A percentile compares a stretch with the other conserved stretches of the same genome.
These are phyloP conservation scores for Cruciata laevipes DNA, from an alignment of 257 asterid genomes.

Conservation along the genomic window DNA sequence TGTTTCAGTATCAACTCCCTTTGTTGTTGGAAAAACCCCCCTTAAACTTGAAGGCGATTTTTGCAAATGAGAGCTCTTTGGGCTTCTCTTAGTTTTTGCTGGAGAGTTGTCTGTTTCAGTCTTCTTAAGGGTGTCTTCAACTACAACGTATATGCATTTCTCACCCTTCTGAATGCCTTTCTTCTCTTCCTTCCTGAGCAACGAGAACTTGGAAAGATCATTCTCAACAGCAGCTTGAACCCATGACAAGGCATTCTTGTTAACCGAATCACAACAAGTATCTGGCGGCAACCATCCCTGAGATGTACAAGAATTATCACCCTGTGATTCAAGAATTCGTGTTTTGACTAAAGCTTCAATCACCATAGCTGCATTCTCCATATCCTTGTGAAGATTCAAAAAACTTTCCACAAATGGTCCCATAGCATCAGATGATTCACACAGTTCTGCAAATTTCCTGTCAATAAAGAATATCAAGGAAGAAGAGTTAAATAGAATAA, in stretches of 20 bases:
- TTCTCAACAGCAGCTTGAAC: slow-evolving; percentile 79
- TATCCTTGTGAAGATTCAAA: slow-evolving; percentile 47
- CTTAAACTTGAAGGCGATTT: slow-evolving; percentile 24
- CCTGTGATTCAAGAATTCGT: slow-evolving; percentile 27
- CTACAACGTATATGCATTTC: slow-evolving; percentile 34
- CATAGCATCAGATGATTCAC: slow-evolving; percentile 41
- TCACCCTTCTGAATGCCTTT: slow-evolving; percentile 28
- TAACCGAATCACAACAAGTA: slow-evolving; percentile 14
- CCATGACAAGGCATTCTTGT: slow-evolving; percentile 58
- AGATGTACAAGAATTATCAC: slow-evolving; percentile 8
- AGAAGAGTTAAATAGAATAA: background rate
- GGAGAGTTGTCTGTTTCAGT: slow-evolving; percentile 23
- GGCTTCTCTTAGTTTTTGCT: slow-evolving; percentile 28
- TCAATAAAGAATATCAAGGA: slow-evolving; percentile 9
- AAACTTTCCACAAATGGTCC: slow-evolving; percentile 58
- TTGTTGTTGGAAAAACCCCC: slow-evolving; percentile 19
- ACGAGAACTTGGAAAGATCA: slow-evolving; percentile 56
- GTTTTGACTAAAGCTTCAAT: slow-evolving; percentile 26
- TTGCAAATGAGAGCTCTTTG: slow-evolving; percentile 21
- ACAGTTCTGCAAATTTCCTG: slow-evolving; percentile 68
- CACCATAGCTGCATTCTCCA: slow-evolving; percentile 34
- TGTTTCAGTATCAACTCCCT: slow-evolving; percentile 21
- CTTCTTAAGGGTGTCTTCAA: slow-evolving; percentile 37
- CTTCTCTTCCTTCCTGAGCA: slow-evolving; percentile 46
- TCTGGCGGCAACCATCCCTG: slow-evolving; percentile 18